These are phyloP conservation scores for Chrysosporium keratinophilum DNA, from an alignment of 2,329 filamentous ascomycete species.

Conservation along the genomic window DNA sequence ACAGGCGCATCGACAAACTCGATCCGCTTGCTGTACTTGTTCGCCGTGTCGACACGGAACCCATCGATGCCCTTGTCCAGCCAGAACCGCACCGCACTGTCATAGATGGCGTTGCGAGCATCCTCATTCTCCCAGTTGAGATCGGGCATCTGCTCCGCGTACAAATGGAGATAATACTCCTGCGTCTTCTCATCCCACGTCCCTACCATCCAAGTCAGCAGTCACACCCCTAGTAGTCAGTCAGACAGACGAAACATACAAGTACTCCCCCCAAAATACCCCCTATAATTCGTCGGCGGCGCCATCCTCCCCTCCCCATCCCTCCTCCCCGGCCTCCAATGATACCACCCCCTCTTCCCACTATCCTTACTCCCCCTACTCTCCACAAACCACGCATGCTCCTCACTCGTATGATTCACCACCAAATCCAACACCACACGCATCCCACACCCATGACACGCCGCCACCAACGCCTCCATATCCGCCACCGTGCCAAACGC, in stretches of 20 bases:
- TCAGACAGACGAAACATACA: conserved; percentile 33
- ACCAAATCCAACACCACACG: conserved; percentile 62
- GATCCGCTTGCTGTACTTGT: conserved; percentile 46
- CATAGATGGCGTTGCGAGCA: conserved; percentile 55
- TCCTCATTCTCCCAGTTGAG: conserved; percentile 65
- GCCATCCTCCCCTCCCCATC: conserved; percentile 46
- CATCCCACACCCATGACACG: conserved; percentile 50
- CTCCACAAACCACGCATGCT: conserved; percentile 59
- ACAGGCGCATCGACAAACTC: conserved; percentile 48
- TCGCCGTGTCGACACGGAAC: conserved; percentile 59
- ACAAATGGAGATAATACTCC: conserved; percentile 66
- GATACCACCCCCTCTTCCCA: conserved; percentile 57
- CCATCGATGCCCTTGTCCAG: conserved; percentile 58
- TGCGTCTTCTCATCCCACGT: conserved; percentile 56
- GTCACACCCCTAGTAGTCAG: background rate
- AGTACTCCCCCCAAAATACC: conserved; percentile 49
- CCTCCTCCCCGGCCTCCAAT: conserved; percentile 40
- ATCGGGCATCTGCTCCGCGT: conserved; percentile 62
- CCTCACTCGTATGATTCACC: conserved; percentile 60
- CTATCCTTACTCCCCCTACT: conserved; percentile 47
- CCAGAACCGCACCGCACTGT: conserved; percentile 63
- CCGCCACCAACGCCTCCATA: conserved; percentile 48
- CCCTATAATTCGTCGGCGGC: conserved; percentile 62
- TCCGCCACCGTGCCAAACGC: conserved; percentile 54
- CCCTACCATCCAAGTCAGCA: conserved; percentile 23